Conservation (phyloP, 139 green algal species). For the Haematococcus sp. region DNA sequence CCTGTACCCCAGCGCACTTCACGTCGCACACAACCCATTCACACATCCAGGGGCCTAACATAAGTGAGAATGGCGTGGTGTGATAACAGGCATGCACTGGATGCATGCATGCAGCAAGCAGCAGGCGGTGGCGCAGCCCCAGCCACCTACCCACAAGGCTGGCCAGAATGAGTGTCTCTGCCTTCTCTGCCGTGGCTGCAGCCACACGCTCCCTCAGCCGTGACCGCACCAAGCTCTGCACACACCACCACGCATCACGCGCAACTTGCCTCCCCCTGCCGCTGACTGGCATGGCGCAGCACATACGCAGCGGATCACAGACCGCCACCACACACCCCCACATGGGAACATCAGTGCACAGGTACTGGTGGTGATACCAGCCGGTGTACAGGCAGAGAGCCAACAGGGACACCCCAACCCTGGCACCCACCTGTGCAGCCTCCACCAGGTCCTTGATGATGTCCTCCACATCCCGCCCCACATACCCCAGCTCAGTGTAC, state of each 20-base stretch:
- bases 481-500: conserved; percentile 98
- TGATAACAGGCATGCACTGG: not conserved
- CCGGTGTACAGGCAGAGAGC: not conserved
- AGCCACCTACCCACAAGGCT: conserved; percentile 25
- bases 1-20: too few species aligned
- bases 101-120: too few species aligned
- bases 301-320: too few species aligned
- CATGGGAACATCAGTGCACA: too few species aligned
- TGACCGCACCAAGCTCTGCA: conserved; percentile 53
- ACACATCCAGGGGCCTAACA: too few species aligned
- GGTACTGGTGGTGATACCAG: not conserved
- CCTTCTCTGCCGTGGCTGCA: conserved; percentile 3
- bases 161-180: conserved; percentile 26
- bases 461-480: conserved; percentile 91
- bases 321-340: too few species aligned
- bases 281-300: not conserved
- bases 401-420: not conserved
- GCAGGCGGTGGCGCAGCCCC: conserved; percentile 15
- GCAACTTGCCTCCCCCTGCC: not conserved
- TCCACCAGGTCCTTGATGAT: conserved; percentile 94
- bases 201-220: conserved; percentile 25
- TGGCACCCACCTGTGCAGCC: conserved; percentile 44
- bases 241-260: not conserved
- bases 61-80: too few species aligned
- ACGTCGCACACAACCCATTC: too few species aligned